Percentiles rank a stretch among this genome's conserved stretches.
Conservation (phyloP, 345 rosid genomes). For the Aethionema arabicum region DNA sequence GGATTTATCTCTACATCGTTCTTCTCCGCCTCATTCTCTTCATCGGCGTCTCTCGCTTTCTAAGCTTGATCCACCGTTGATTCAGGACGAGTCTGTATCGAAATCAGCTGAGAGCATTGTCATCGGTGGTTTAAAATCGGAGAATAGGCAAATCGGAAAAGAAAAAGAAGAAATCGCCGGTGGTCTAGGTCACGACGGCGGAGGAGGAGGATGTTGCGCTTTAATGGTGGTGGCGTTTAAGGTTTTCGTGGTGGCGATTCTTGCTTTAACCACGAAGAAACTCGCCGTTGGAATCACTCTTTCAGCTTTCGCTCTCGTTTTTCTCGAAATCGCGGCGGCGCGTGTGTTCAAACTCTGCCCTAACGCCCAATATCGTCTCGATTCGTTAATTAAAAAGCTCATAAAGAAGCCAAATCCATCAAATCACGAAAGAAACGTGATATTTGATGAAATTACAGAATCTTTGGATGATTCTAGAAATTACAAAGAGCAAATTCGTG, state of each 20-base stretch:
- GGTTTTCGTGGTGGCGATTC: constrained; percentile 49
- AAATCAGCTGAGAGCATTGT: neutral
- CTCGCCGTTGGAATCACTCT: constrained; percentile 57
- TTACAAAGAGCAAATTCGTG: constrained; percentile 3
- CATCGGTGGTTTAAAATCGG: neutral
- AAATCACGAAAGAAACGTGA: constrained; percentile 1
- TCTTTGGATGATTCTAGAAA: neutral
- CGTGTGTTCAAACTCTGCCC: constrained; percentile 38
- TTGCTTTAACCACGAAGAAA: constrained; percentile 54
- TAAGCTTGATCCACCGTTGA: constrained; percentile 22
- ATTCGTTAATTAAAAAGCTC: constrained; percentile 26
- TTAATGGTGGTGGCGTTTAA: constrained; percentile 39
- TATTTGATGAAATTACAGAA: constrained; percentile 13
- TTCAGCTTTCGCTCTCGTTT: constrained; percentile 58
- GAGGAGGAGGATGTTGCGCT: constrained; percentile 29
- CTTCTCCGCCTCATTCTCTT: constrained; percentile 20
- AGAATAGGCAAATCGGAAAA: neutral
- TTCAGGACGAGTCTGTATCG: constrained; percentile 7
- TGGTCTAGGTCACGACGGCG: neutral
- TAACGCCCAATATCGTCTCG: constrained; percentile 14
- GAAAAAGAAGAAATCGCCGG: neutral
- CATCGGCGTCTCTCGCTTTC: constrained; percentile 22
- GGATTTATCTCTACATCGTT: neutral
- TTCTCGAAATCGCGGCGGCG: constrained; percentile 47
- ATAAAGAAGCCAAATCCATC: neutral